These are phyloP conservation scores for Saccharomyces cerevisiae DNA, from an alignment of 805 yeast species.

Conservation along the genomic window DNA sequence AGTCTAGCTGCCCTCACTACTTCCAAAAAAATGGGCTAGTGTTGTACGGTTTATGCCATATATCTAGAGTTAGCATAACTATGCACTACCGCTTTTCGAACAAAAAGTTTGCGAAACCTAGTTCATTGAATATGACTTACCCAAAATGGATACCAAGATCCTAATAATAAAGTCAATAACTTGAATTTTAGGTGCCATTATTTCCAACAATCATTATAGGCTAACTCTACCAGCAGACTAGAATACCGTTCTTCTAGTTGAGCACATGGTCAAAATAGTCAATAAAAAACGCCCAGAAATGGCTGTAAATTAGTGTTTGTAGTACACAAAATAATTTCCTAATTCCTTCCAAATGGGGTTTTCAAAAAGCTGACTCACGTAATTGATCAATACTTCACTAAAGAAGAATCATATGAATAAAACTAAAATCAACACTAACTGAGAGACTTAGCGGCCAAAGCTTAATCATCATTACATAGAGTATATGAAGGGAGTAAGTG, in stretches of 20 bases:
- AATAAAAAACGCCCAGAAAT: neutral
- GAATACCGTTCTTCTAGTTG: neutral
- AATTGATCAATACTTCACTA: conserved; percentile 7
- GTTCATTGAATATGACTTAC: conserved; percentile 2
- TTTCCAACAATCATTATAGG: conserved; percentile 6
- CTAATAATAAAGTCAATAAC: conserved; percentile 6
- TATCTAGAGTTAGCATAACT: no score
- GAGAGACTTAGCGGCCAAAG: conserved; percentile 10
- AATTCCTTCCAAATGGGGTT: conserved; percentile 2
- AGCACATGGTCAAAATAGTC: neutral
- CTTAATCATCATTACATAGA: conserved; percentile 9
- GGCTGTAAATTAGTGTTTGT: conserved; percentile 1
- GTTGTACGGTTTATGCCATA: no score
- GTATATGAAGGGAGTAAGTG: neutral
- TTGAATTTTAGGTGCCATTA: neutral
- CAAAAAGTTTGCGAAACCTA: no score
- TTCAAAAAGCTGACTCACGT: conserved; percentile 6
- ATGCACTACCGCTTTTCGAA: no score
- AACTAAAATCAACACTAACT: conserved; percentile 7
- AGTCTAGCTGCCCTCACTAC: no score
- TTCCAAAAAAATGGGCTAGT: no score
- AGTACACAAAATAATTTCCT: conserved; percentile 7
- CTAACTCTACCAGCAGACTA: conserved; percentile 7
- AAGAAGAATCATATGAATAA: conserved; percentile 6
- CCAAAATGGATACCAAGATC: conserved; percentile 7